These are phyloP conservation scores for Fomitiporia mediterranea DNA, from an alignment of 1,284 basidiomycete species.

Conservation along the genomic window DNA sequence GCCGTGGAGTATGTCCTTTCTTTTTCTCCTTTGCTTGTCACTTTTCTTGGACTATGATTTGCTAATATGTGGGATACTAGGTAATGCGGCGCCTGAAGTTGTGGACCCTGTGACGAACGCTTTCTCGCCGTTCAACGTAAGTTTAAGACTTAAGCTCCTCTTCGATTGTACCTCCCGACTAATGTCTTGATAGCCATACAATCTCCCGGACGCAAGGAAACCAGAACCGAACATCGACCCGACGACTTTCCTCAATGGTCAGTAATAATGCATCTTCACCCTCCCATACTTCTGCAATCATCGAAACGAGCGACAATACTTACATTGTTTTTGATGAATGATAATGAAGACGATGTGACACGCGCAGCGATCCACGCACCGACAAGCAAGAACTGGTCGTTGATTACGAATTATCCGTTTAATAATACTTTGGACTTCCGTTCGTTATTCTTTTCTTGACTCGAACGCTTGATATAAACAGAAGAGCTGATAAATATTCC, in stretches of 20 bases:
- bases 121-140: constrained; percentile 4
- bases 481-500: constrained; percentile 11
- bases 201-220: constrained; percentile 33
- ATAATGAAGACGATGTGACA: constrained; percentile 43
- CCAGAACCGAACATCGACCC: constrained; percentile 32
- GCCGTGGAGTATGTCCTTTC: constrained; percentile 54
- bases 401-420: constrained; percentile 46
- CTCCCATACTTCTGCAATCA: background rate
- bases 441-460: constrained; percentile 39
- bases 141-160: background rate
- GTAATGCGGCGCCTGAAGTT: constrained; percentile 31
- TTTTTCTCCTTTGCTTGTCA: background rate
- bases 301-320: background rate
- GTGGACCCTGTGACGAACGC: constrained; percentile 6
- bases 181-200: constrained; percentile 23
- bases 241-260: constrained; percentile 54
- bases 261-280: constrained; percentile 16
- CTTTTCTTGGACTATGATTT: background rate
- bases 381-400: constrained; percentile 53
- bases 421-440: constrained; percentile 32
- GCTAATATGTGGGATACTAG: no score
- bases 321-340: background rate
- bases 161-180: background rate
- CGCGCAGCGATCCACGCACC: constrained; percentile 65
- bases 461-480: constrained; percentile 24